Percentiles rank a stretch among this genome's conserved stretches.
phyloP scores from a whole-genome alignment of 1,284 basidiomycete species.

The Marasmius tenuissimus region DNA sequence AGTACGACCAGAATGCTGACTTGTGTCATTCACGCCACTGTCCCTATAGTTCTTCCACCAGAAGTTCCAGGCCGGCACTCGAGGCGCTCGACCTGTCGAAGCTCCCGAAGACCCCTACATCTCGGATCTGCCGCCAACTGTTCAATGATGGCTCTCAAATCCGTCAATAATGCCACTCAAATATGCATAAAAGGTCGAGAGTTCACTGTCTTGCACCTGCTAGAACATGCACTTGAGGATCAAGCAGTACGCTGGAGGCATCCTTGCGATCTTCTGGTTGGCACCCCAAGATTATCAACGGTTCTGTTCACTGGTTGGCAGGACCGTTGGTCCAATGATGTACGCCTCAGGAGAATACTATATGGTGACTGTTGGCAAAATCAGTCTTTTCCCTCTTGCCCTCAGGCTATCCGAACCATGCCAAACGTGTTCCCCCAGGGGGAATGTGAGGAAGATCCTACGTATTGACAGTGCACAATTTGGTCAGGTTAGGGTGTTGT shows the following conservation, averaged over 20 bases:
- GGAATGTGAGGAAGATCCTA: conserved; percentile 89
- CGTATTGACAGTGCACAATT: conserved; percentile 86
- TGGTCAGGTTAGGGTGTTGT: conserved; percentile 87
- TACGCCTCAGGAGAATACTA: conserved; percentile 88
- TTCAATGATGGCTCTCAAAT: conserved; percentile 91
- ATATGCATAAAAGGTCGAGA: conserved; percentile 98
- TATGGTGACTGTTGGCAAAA: conserved; percentile 85
- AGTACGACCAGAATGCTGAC: no score
- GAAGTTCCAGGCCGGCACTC: conserved; percentile 85
- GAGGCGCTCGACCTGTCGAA: conserved; percentile 79
- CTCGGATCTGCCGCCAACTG: conserved; percentile 93
- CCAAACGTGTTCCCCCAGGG: conserved; percentile 95
- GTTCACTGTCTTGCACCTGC: conserved; percentile 77
- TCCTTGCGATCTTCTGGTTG: conserved; percentile 85
- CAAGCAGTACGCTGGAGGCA: conserved; percentile 78
- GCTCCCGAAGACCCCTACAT: conserved; percentile 71
- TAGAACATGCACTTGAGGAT: conserved; percentile 77
- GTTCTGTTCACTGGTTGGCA: conserved; percentile 92
- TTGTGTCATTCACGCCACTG: no score
- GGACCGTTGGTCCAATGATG: conserved; percentile 78
- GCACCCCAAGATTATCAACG: conserved; percentile 97
- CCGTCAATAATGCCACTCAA: conserved; percentile 79
- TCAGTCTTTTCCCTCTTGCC: conserved; percentile 41
- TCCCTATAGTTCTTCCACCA: conserved; percentile 70
- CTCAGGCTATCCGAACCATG: conserved; percentile 77